phyloP scores from a whole-genome alignment of 306 rosid genomes.

The Rubus idaeus region DNA sequence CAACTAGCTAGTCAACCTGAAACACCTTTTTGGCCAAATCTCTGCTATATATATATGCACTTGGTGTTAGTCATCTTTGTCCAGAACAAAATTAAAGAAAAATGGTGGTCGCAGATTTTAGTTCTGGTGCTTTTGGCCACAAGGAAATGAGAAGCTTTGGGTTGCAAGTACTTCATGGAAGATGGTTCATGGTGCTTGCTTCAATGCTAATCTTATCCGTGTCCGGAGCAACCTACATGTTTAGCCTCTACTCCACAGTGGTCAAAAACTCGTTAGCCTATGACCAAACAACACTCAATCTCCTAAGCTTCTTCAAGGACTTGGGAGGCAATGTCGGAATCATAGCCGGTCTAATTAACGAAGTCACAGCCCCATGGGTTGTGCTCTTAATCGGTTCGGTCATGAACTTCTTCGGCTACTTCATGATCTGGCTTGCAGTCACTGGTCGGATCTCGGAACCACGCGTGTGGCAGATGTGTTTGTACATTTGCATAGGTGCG shows the following conservation, averaged over 20 bases:
- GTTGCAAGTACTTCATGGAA: slow-evolving; percentile 43
- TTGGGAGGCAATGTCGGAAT: slow-evolving; percentile 63
- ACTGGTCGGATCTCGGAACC: slow-evolving; percentile 42
- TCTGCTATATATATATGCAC: background rate
- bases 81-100: background rate
- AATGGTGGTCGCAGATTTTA: slow-evolving; percentile 28
- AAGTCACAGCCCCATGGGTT: slow-evolving; percentile 62
- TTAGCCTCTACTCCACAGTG: slow-evolving; percentile 53
- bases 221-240: slow-evolving; percentile 70
- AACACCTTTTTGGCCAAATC: background rate
- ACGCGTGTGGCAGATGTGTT: slow-evolving; percentile 68
- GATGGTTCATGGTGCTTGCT: slow-evolving; percentile 75
- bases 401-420: slow-evolving; percentile 75
- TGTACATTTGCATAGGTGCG: slow-evolving; percentile 67
- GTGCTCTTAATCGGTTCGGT: slow-evolving; percentile 51
- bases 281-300: slow-evolving; percentile 70
- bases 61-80: background rate
- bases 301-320: slow-evolving; percentile 81
- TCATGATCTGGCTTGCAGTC: slow-evolving; percentile 78
- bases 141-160: slow-evolving; percentile 22
- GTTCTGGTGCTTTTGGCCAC: slow-evolving; percentile 10
- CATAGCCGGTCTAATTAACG: slow-evolving; percentile 58
- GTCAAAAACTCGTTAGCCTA: slow-evolving; percentile 57
- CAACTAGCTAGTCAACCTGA: slow-evolving; percentile 3
- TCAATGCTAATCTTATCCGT: slow-evolving; percentile 59